Evolutionary conservation across 2,329 filamentous ascomycete species (phyloP).

Genomic region (Cephalotrichum gorgonifer): DNA sequence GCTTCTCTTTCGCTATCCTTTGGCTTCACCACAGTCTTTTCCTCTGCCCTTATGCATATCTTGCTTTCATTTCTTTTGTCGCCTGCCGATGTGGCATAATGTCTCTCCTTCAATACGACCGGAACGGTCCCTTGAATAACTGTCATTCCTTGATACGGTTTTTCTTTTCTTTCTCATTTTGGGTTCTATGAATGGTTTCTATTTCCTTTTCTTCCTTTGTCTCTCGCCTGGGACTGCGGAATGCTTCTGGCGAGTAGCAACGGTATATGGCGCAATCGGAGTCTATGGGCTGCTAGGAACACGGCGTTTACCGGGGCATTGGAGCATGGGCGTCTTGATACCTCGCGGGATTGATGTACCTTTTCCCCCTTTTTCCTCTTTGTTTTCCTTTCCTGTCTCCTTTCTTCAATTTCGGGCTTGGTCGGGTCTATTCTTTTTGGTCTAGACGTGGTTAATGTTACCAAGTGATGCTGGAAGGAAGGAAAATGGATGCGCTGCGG

Average conservation of each 20-base stretch:
- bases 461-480: background rate
- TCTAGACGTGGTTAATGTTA: background rate
- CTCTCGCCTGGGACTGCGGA: background rate
- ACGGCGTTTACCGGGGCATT: background rate
- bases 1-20: slow-evolving; percentile 1
- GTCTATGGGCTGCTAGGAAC: background rate
- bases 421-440: background rate
- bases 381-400: slow-evolving; percentile 5
- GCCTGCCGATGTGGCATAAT: background rate
- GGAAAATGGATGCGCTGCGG: background rate
- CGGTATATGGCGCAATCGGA: background rate
- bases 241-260: background rate
- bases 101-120: background rate
- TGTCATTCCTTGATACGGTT: background rate
- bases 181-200: background rate
- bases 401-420: too few species aligned
- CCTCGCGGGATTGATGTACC: background rate
- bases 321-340: background rate
- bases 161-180: too few species aligned
- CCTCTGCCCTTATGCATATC: background rate
- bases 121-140: background rate
- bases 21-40: slow-evolving; percentile 5
- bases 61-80: slow-evolving; percentile 8
- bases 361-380: slow-evolving; percentile 1
- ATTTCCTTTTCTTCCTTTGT: background rate